These are phyloP conservation scores for Phaeosphaeriaceae sp. DNA, from an alignment of 2,329 filamentous ascomycete species.

Conservation along the genomic window DNA sequence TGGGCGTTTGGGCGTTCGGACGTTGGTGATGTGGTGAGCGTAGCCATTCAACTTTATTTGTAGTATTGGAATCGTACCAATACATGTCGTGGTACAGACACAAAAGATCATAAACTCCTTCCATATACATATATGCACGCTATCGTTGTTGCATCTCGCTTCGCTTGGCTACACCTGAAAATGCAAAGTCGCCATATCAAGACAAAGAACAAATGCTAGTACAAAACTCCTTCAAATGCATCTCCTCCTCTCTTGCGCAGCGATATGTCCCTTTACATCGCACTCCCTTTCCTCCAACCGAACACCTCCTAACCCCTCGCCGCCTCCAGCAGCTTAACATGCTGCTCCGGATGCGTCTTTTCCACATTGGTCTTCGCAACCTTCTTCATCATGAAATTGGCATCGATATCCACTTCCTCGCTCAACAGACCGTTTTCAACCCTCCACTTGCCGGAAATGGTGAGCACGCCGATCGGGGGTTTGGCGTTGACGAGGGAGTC, in stretches of 20 bases:
- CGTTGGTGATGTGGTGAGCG: too few relatives aligned
- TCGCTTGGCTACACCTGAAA: not conserved
- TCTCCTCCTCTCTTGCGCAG: too few relatives aligned
- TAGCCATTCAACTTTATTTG: too few relatives aligned
- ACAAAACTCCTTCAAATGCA: not conserved
- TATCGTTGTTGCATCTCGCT: not conserved
- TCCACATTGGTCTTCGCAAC: slow-evolving; percentile 51
- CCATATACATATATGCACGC: not conserved
- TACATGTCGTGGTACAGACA: too few relatives aligned
- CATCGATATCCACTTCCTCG: slow-evolving; percentile 52
- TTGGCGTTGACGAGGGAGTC: slow-evolving; percentile 50
- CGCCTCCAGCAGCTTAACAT: slow-evolving; percentile 42
- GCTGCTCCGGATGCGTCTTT: slow-evolving; percentile 50
- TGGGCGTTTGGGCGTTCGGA: not conserved
- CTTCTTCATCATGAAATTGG: slow-evolving; percentile 53
- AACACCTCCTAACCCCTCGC: slow-evolving; percentile 28
- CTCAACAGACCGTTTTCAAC: slow-evolving; percentile 38
- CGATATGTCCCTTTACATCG: not conserved
- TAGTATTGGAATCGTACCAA: too few relatives aligned
- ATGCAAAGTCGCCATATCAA: not conserved
- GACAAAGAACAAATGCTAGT: not conserved
- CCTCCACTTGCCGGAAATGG: slow-evolving; percentile 49
- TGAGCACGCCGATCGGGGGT: slow-evolving; percentile 48
- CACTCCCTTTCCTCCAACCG: not conserved
- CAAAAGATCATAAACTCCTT: not conserved